phyloP scores from a whole-genome alignment of 306 rosid genomes.

The Calophaca sinica region DNA sequence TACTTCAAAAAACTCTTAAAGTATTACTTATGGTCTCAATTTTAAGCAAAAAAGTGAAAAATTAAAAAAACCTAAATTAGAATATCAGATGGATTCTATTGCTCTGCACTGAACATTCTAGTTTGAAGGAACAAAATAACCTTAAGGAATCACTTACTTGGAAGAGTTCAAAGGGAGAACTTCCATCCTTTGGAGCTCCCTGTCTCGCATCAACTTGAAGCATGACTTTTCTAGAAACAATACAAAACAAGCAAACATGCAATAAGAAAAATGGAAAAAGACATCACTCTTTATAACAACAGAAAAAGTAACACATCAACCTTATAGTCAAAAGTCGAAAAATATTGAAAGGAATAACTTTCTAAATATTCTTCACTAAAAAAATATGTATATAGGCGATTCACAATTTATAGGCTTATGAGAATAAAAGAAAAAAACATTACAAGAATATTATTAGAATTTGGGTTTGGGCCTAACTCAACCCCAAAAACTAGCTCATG shows the following conservation, averaged over 20 bases:
- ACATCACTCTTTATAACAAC: background rate
- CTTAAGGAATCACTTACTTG: slow-evolving; percentile 59
- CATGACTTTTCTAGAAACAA: slow-evolving; percentile 70
- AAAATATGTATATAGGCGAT: slow-evolving; percentile 6
- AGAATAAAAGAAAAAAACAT: background rate
- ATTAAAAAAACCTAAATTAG: no score
- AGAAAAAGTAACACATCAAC: slow-evolving; percentile 13
- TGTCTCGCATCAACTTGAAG: slow-evolving; percentile 91
- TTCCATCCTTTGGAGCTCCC: slow-evolving; percentile 93
- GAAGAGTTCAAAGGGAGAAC: slow-evolving; percentile 82
- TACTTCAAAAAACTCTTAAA: no score
- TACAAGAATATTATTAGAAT: background rate
- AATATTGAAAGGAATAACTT: background rate
- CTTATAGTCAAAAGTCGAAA: slow-evolving; percentile 14
- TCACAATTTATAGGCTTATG: slow-evolving; percentile 11
- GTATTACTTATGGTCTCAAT: no score
- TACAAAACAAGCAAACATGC: slow-evolving; percentile 22
- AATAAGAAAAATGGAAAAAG: slow-evolving; percentile 29
- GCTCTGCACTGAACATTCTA: background rate
- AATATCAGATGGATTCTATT: no score
- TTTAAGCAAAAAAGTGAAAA: no score
- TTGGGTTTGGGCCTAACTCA: no score
- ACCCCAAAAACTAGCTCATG: no score
- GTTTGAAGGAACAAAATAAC: slow-evolving; percentile 5
- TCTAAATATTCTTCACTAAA: background rate